Conservation (phyloP, 2,329 filamentous ascomycete species). For the Talaromyces sp. region DNA sequence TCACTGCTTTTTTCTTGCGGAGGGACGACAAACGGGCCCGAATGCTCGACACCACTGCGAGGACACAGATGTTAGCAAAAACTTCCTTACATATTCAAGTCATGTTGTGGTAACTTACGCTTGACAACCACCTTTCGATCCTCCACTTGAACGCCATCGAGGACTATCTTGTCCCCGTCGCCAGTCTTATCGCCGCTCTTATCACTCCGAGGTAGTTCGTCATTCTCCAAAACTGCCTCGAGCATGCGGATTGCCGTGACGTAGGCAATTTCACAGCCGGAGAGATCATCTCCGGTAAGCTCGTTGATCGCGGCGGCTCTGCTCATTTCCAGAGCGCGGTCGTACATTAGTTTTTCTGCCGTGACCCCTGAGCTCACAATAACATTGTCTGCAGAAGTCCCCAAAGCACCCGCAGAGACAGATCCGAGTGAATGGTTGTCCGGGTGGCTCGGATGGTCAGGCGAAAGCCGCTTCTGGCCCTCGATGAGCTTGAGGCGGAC, state of each 20-base stretch:
- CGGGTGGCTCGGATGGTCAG: conserved; percentile 81
- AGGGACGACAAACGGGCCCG: conserved; percentile 43
- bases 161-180: conserved; percentile 30
- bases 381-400: conserved; percentile 70
- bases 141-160: conserved; percentile 43
- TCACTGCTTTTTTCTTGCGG: conserved; percentile 45
- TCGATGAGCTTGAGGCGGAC: conserved; percentile 84
- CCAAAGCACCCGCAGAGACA: conserved; percentile 51
- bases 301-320: conserved; percentile 91
- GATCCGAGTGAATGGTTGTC: conserved; percentile 64
- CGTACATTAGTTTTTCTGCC: conserved; percentile 96
- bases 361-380: conserved; percentile 82
- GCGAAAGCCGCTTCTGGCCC: conserved; percentile 75
- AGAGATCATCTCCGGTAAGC: conserved; percentile 82
- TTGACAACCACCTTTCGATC: conserved; percentile 47
- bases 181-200: conserved; percentile 18
- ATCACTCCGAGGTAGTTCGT: conserved; percentile 49
- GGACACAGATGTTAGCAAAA: background rate
- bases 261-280: conserved; percentile 87
- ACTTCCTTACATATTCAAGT: background rate
- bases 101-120: conserved; percentile 33
- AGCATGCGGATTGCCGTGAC: conserved; percentile 90
- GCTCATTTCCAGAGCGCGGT: conserved; percentile 95
- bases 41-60: conserved; percentile 45
- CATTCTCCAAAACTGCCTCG: conserved; percentile 85